Conservation (phyloP, 441 rosid genomes). For the Hura crepitans region DNA sequence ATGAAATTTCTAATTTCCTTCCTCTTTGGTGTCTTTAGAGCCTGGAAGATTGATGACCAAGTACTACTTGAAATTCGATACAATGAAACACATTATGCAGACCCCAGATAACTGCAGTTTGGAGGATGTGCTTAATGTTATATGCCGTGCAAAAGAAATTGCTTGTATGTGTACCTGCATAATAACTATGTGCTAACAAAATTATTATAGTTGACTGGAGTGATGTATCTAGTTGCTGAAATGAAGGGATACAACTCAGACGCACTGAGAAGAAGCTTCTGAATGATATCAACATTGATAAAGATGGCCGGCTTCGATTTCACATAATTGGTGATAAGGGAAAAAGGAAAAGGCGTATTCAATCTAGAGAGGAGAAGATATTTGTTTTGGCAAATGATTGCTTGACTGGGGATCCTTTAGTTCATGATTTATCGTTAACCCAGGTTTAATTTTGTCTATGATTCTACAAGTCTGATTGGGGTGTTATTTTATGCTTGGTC, state of each 20-base stretch:
- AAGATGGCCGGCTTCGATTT: slow-evolving; percentile 78
- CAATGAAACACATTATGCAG: slow-evolving; percentile 86
- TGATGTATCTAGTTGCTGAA: slow-evolving; percentile 26
- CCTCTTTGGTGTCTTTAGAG: slow-evolving; percentile 40
- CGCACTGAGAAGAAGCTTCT: slow-evolving; percentile 93
- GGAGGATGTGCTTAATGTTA: slow-evolving; percentile 69
- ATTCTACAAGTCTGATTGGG: slow-evolving; percentile 15
- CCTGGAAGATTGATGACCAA: slow-evolving; percentile 97
- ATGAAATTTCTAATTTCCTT: slow-evolving; percentile 17
- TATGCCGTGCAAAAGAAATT: slow-evolving; percentile 90
- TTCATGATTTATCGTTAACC: slow-evolving; percentile 78
- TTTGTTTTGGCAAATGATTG: slow-evolving; percentile 89
- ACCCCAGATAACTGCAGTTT: slow-evolving; percentile 61
- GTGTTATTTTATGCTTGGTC: slow-evolving; percentile 17
- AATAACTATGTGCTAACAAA: slow-evolving; percentile 6
- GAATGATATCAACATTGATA: slow-evolving; percentile 78
- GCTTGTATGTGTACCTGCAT: slow-evolving; percentile 54
- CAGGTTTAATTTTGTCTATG: slow-evolving; percentile 50
- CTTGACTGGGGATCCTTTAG: slow-evolving; percentile 88
- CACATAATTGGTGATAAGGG: slow-evolving; percentile 79
- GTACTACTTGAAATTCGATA: slow-evolving; percentile 82
- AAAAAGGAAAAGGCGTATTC: slow-evolving; percentile 84
- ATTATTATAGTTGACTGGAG: slow-evolving; percentile 10
- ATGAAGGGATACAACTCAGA: slow-evolving; percentile 96
- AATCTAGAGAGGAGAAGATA: slow-evolving; percentile 90